These are phyloP conservation scores for Eucommia ulmoides DNA, from an alignment of 257 asterid genomes.

Conservation along the genomic window DNA sequence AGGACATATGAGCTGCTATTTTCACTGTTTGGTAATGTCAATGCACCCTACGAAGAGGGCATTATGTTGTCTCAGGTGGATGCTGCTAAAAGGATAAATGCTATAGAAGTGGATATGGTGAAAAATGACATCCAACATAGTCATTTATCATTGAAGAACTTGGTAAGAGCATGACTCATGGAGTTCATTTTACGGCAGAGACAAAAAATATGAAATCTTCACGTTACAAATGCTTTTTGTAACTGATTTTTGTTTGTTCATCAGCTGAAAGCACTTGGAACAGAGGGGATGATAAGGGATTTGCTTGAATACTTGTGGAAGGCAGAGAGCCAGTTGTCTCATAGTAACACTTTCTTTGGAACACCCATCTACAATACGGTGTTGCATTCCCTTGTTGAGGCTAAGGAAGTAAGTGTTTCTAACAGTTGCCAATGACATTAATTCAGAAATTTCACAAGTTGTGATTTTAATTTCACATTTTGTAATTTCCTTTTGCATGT, in stretches of 20 bases:
- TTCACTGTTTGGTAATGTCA: conserved; percentile 69
- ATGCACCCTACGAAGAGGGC: conserved; percentile 66
- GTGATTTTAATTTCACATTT: conserved; percentile 3
- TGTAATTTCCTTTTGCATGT: too few species aligned
- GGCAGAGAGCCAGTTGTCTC: conserved; percentile 43
- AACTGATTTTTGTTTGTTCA: conserved; percentile 13
- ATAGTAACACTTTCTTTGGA: conserved; percentile 13
- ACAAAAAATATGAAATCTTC: neutral
- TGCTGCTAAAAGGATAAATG: conserved; percentile 53
- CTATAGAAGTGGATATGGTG: conserved; percentile 79
- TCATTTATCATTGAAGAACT: conserved; percentile 43
- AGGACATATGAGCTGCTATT: conserved; percentile 65
- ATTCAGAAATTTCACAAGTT: conserved; percentile 11
- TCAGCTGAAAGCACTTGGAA: conserved; percentile 75
- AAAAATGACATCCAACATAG: conserved; percentile 70
- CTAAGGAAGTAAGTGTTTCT: conserved; percentile 46
- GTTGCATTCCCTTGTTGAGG: conserved; percentile 70
- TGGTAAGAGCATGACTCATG: conserved; percentile 34
- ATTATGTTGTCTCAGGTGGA: conserved; percentile 50
- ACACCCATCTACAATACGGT: conserved; percentile 45
- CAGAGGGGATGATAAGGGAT: conserved; percentile 62
- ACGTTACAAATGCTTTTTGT: conserved; percentile 2
- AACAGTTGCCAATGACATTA: conserved; percentile 6
- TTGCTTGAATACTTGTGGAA: conserved; percentile 34
- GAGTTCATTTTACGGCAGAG: conserved; percentile 3